Conservation (phyloP, 495 filamentous ascomycete genomes). For the Saxispiralis lemnorum region DNA sequence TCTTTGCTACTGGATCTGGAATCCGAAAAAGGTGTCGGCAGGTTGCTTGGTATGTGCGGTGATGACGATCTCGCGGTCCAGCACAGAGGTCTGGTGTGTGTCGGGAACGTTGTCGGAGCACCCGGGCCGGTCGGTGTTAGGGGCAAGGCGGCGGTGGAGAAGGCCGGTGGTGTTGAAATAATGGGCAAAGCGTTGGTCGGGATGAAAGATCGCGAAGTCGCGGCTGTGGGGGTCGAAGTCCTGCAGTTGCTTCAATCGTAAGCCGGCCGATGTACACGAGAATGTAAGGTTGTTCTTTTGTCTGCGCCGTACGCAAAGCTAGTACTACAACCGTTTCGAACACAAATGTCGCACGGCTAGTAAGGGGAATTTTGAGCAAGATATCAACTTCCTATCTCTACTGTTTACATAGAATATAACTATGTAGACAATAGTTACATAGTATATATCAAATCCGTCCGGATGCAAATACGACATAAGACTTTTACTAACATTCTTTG, state of each 20-base stretch:
- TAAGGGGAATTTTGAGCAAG: no score
- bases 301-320: no score
- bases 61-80: slow-evolving; percentile 60
- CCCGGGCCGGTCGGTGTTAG: slow-evolving; percentile 32
- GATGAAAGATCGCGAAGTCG: slow-evolving; percentile 3
- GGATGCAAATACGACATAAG: no score
- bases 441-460: no score
- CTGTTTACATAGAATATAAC: no score
- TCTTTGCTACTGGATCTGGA: slow-evolving; percentile 48
- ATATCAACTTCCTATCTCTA: no score
- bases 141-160: slow-evolving; percentile 3
- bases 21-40: slow-evolving; percentile 38
- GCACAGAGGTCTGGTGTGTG: slow-evolving; percentile 61
- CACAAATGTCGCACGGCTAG: no score
- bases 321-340: no score
- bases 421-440: no score
- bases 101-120: slow-evolving; percentile 42
- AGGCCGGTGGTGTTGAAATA: slow-evolving; percentile 13
- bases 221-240: slow-evolving; percentile 6
- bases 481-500: no score
- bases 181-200: slow-evolving; percentile 4
- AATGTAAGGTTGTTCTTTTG: no score
- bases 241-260: slow-evolving; percentile 1
- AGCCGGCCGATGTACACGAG: no score
- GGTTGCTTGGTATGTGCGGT: slow-evolving; percentile 53